Evolutionary conservation across 768 basidiomycete genomes (phyloP).

Genomic region (Inosperma sp.): DNA sequence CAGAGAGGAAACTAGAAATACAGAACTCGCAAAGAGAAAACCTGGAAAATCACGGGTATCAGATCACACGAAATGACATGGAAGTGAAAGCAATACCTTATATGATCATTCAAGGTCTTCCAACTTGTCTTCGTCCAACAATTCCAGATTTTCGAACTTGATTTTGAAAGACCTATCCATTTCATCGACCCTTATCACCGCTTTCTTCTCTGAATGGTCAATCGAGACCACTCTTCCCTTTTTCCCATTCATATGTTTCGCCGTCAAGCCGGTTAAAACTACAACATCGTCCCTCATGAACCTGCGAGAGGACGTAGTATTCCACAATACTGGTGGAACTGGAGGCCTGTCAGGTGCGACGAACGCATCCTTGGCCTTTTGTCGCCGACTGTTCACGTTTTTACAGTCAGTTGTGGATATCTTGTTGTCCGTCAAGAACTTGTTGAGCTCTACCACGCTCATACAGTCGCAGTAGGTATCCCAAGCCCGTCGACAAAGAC

Average conservation of each 20-base stretch:
- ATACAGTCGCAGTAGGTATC: conserved; percentile 20
- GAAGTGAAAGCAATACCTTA: too few species aligned
- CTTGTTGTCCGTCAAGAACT: conserved; percentile 11
- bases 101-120: conserved; percentile 19
- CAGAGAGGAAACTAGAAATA: too few species aligned
- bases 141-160: conserved; percentile 16
- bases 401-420: conserved; percentile 17
- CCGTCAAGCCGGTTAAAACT: conserved; percentile 15
- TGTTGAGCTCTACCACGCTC: conserved; percentile 15
- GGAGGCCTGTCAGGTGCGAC: conserved; percentile 1
- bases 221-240: conserved; percentile 12
- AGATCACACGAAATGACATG: too few species aligned
- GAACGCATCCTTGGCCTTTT: conserved; percentile 17
- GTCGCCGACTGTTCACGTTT: conserved; percentile 11
- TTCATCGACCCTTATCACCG: conserved; percentile 14
- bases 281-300: conserved; percentile 15
- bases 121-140: conserved; percentile 10
- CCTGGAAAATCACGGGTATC: too few species aligned
- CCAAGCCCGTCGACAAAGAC: conserved; percentile 17
- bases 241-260: conserved; percentile 19
- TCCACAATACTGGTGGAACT: not conserved
- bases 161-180: conserved; percentile 17
- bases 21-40: too few species aligned
- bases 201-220: conserved; percentile 13
- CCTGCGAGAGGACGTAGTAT: conserved; percentile 6